Evolutionary conservation across 768 basidiomycete genomes (phyloP), one percentile per base, ranked within the genome.

Genomic region (Dentipellis sp.): DNA sequence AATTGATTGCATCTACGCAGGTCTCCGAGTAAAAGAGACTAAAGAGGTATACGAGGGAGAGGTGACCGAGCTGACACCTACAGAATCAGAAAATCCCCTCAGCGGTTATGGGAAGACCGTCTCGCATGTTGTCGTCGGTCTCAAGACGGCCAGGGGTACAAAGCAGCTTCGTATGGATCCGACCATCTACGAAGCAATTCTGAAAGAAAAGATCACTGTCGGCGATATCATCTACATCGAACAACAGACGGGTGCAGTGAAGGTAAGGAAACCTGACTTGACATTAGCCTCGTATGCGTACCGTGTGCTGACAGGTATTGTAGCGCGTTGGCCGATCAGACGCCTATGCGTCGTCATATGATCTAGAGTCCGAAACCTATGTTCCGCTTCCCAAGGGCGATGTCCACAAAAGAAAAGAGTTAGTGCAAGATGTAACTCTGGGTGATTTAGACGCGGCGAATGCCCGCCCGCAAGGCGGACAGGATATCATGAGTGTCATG

Each of bases 401-500:
- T 46, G 93, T 97, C 50, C 92, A 94, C 74, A 97, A 97, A 71
- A 81, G 86, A 56, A 97, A 97, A 69, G 94, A 97, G 64, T 80
- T 97, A 10, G 91, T 97, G 1, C 94, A 97, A 68, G 93, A 95
- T 59, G 88, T 97, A 45, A 95, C 93, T 0, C 75, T 98, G 4
- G 93, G 94, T 51, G 95, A 98, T 66, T 77, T 98, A 38, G 95
- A 98, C 67, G 90, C 92, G 42, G 95, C 95, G 3, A 99, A 99
- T 68, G 94, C 94, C 4, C 81, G 93, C 23, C 95, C 95, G 11
- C 92, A 91, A 66, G 90, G 97, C 17, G 94, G 95, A 2, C 95
- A 97, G 70, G 95, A 98, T 63, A 97, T 98, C 69, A 97, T 97
- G 94, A 90, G 88, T 66, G 93, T 97, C 29, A 97, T 99, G 95